phyloP scores from a whole-genome alignment of 306 rosid species.

The Carpinus viminea region DNA sequence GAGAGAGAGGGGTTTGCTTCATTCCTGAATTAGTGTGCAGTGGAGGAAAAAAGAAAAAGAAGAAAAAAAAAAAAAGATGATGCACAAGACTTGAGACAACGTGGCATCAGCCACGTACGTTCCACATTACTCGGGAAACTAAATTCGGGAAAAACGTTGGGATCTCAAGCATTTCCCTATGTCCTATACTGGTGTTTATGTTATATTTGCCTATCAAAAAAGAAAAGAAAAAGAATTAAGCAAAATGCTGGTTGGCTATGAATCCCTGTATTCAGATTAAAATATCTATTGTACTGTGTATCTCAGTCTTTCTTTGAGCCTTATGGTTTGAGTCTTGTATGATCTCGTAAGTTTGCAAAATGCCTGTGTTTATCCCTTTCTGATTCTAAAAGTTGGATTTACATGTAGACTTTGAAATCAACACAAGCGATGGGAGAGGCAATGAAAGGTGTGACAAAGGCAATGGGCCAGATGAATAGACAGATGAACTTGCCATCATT shows the following conservation, averaged over 20 bases:
- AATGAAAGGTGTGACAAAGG: slow-evolving; percentile 98
- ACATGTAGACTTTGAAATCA: slow-evolving; percentile 75
- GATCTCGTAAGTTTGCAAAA: not conserved
- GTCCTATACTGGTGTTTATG: not conserved
- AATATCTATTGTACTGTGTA: not conserved
- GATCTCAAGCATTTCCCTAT: too few species aligned
- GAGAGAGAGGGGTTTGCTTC: too few species aligned
- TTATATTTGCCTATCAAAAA: not conserved
- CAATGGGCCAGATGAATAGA: slow-evolving; percentile 98
- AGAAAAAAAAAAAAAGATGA: too few species aligned
- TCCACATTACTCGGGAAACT: too few species aligned
- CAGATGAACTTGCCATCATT: slow-evolving; percentile 93
- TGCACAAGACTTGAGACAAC: too few species aligned
- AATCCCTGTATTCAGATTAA: not conserved
- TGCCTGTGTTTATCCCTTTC: not conserved
- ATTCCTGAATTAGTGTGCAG: too few species aligned
- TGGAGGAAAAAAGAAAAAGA: too few species aligned
- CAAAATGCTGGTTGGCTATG: not conserved
- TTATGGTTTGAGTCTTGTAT: slow-evolving; percentile 3
- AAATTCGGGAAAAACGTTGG: too few species aligned
- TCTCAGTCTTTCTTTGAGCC: not conserved
- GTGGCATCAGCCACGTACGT: too few species aligned
- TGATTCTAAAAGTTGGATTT: slow-evolving; percentile 17
- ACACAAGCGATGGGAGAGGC: slow-evolving; percentile 99
- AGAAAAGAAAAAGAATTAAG: not conserved